Evolutionary conservation across 257 asterid genomes (phyloP), one percentile per base, ranked within the genome.

Genomic region (Nemophila menziesii): DNA sequence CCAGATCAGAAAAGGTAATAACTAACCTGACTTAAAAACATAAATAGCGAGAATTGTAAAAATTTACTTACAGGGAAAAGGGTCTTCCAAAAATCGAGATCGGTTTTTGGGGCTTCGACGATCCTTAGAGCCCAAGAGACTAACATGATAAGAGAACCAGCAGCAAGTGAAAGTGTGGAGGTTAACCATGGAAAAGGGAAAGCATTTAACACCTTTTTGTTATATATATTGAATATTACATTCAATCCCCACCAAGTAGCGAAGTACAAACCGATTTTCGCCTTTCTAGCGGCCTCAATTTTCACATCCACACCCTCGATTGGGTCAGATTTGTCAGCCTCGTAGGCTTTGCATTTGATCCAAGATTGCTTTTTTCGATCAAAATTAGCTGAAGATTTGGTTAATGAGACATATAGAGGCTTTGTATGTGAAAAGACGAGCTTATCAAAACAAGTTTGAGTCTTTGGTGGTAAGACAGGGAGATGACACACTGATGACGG

Each of bases 211-310:
- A 89, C 97, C 51, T 89, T 89, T 53, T 89, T 89, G 52, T 89
- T 89, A 48, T 89, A 89, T 8, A 89, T 89, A 56, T 83, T 89
- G 63, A 89, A 89, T 15, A 89, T 48, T 62, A 89, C 95, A 56
- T 89, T 89, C 79, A 89, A 63, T 14, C 68, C 77, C 97, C 97
- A 89, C 97, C 97, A 89, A 5, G 90, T 73, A 10, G 92, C 97
- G 44, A 89, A 89, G 51, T 80, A 83, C 12, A 84, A 47, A 18
- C 95, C 97, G 60, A 89, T 89, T 74, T 84, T 89, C 45, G 70
- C 8, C 55, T 43, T 89, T 74, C 84, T 73, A 5, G 92, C 83
- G 8, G 79, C 65, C 76, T 82, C 94, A 10, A 83, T 49, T 49
- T 29, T 67, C 52, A 40, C 40, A 34, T 42, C 59, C 29, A 75